phyloP scores from a whole-genome alignment of 23 red algal species.

The Cyanidiococcus yangmingshanensis region DNA sequence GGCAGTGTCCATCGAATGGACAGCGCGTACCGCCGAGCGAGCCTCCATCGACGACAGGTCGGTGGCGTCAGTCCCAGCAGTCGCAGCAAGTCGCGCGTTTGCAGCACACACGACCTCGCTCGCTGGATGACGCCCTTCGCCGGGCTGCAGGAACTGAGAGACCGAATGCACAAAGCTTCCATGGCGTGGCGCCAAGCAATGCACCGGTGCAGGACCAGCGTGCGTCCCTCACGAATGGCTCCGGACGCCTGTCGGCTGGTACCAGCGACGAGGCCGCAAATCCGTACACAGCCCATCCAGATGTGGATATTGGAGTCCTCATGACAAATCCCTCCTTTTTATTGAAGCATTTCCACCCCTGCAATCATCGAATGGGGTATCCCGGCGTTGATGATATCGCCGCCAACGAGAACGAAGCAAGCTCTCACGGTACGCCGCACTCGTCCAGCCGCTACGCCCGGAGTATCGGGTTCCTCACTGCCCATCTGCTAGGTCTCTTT shows the following conservation, averaged over 20 bases:
- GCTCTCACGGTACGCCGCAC: background rate
- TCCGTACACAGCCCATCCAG: background rate
- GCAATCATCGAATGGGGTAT: background rate
- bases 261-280: background rate
- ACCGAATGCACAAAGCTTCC: background rate
- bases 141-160: background rate
- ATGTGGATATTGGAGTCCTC: background rate
- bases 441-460: background rate
- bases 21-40: background rate
- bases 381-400: background rate
- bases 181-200: background rate
- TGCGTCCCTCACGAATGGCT: background rate
- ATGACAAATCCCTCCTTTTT: conserved; percentile 10
- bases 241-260: background rate
- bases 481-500: background rate
- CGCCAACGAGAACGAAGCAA: background rate
- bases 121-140: background rate
- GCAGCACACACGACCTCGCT: background rate
- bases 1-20: background rate
- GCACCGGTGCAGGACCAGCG: background rate
- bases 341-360: conserved; percentile 15
- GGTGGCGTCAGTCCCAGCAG: background rate
- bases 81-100: background rate
- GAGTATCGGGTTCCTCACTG: conserved; percentile 9
- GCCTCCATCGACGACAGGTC: background rate